Percentiles rank a stretch among this genome's conserved stretches.
Evolutionary conservation across 2,329 filamentous ascomycete genomes (phyloP).

Genomic region (Colletotrichum cordylinicola): DNA sequence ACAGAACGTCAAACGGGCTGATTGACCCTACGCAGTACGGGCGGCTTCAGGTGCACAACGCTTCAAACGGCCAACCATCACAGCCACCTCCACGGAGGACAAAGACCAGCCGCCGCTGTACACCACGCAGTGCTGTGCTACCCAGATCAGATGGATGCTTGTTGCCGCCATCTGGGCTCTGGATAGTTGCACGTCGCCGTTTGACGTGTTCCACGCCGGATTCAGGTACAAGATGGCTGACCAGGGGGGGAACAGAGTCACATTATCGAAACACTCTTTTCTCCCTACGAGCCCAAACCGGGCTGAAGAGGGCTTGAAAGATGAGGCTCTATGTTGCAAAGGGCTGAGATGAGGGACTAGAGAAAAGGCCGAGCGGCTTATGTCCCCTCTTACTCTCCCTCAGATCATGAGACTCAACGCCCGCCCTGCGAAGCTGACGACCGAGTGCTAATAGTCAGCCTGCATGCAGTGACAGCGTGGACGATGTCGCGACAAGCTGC

Average conservation of each 20-base stretch:
- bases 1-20: constrained; percentile 18
- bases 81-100: constrained; percentile 14
- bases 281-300: background rate
- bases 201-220: constrained; percentile 4
- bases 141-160: background rate
- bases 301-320: background rate
- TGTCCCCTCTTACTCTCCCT: constrained; percentile 1
- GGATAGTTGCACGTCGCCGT: constrained; percentile 1
- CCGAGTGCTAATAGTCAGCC: constrained; percentile 11
- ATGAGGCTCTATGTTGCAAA: constrained; percentile 6
- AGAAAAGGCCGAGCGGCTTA: background rate
- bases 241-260: background rate
- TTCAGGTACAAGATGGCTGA: constrained; percentile 5
- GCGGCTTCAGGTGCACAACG: constrained; percentile 13
- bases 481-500: constrained; percentile 17
- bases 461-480: constrained; percentile 17
- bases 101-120: background rate
- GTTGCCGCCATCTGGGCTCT: background rate
- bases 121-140: background rate
- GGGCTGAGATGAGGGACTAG: background rate
- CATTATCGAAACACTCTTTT: background rate
- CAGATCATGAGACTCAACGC: background rate
- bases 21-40: background rate
- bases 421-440: constrained; percentile 7
- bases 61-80: constrained; percentile 13